A percentile compares a stretch with the other conserved stretches of the same genome.
Conservation (phyloP, 495 filamentous ascomycete genomes). For the Physcia stellaris region DNA sequence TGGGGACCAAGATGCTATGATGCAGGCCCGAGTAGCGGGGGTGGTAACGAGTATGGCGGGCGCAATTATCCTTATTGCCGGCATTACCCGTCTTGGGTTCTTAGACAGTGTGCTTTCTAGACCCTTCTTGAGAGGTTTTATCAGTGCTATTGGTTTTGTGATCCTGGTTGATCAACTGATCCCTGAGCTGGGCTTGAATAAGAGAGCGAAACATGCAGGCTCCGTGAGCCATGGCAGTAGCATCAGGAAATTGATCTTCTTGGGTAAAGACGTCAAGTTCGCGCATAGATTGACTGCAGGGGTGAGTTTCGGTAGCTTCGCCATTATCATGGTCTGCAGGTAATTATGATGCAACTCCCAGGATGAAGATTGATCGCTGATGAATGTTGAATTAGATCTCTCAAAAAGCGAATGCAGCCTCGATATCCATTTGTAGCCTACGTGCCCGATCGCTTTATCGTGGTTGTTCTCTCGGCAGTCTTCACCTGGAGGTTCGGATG, state of each 20-base stretch:
- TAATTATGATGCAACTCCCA: conserved; percentile 22
- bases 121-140: conserved; percentile 88
- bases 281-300: conserved; percentile 60
- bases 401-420: conserved; percentile 74
- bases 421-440: conserved; percentile 73
- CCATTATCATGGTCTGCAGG: conserved; percentile 77
- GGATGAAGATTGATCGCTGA: conserved; percentile 8
- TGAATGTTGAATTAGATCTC: conserved; percentile 34
- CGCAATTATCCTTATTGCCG: conserved; percentile 71
- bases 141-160: conserved; percentile 89
- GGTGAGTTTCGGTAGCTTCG: conserved; percentile 68
- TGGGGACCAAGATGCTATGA: conserved; percentile 53
- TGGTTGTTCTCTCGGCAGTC: conserved; percentile 77
- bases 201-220: conserved; percentile 22
- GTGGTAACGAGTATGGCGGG: conserved; percentile 79
- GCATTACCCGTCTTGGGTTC: conserved; percentile 77
- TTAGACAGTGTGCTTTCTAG: conserved; percentile 86
- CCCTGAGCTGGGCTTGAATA: conserved; percentile 71
- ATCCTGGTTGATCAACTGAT: conserved; percentile 92
- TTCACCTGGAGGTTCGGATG: conserved; percentile 67
- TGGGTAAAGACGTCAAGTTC: conserved; percentile 47
- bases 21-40: conserved; percentile 75
- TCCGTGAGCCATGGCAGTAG: conserved; percentile 69
- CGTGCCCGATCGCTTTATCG: conserved; percentile 80
- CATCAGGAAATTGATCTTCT: conserved; percentile 69